Conservation (phyloP, 176 grass and related monocot species). For the Zea luxurians region DNA sequence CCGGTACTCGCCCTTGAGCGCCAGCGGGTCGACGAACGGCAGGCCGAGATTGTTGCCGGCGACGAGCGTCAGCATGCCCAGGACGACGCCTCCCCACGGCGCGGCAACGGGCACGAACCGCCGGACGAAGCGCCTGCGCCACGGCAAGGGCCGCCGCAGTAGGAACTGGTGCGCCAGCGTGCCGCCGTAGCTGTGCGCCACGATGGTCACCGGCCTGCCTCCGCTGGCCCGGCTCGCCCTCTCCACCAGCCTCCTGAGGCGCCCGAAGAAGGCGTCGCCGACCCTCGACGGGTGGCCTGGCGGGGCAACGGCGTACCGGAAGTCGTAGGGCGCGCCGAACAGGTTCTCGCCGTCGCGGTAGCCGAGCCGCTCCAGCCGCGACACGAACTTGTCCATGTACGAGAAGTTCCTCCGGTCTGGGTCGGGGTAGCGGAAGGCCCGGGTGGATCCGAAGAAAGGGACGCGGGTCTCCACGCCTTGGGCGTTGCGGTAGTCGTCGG, state of each 20-base stretch:
- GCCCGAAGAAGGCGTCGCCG: constrained; percentile 22
- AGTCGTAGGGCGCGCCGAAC: constrained; percentile 62
- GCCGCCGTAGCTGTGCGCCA: constrained; percentile 58
- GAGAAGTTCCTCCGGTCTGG: constrained; percentile 26
- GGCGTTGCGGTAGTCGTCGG: constrained; percentile 51
- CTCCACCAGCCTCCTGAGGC: constrained; percentile 43
- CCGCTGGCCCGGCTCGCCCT: constrained; percentile 22
- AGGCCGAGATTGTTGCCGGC: constrained; percentile 41
- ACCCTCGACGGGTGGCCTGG: constrained; percentile 22
- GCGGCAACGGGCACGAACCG: constrained; percentile 41
- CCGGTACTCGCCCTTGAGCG: constrained; percentile 28
- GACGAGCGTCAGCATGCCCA: constrained; percentile 38
- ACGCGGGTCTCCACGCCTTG: constrained; percentile 52
- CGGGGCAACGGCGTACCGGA: constrained; percentile 51
- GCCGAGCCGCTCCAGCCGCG: constrained; percentile 33
- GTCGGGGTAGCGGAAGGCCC: constrained; percentile 28
- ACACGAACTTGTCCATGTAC: constrained; percentile 47
- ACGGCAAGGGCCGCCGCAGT: not conserved
- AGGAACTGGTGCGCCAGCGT: constrained; percentile 52
- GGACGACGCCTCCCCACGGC: constrained; percentile 47
- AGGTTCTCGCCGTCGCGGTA: constrained; percentile 52
- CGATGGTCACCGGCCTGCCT: constrained; percentile 35
- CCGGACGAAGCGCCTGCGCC: constrained; percentile 41
- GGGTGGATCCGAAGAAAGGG: constrained; percentile 48
- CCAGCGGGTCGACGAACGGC: constrained; percentile 42